Conservation (phyloP, 139 green algal species). For the Auxenochlorella protothecoides region DNA sequence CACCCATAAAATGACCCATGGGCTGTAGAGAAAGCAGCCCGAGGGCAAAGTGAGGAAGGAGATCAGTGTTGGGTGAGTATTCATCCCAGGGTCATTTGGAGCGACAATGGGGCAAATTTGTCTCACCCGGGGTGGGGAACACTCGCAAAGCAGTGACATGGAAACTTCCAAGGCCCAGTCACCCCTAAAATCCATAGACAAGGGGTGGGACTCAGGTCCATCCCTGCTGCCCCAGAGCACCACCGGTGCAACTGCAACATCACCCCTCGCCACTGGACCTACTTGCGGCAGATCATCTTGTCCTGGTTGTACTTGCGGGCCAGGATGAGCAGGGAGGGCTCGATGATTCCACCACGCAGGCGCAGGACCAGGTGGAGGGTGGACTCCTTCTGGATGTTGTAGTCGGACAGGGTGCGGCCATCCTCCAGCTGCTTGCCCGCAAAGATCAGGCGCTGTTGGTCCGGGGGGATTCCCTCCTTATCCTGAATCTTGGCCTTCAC, state of each 20-base stretch:
- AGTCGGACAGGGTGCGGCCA: slow-evolving; percentile 89
- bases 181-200: no score
- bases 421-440: slow-evolving; percentile 98
- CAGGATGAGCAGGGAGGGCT: slow-evolving; percentile 95
- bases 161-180: no score
- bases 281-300: slow-evolving; percentile 99
- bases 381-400: slow-evolving; percentile 97
- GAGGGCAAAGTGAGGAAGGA: slow-evolving; percentile 31
- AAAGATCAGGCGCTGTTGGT: slow-evolving; percentile 97
- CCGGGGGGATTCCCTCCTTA: slow-evolving; percentile 80
- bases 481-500: slow-evolving; percentile 83
- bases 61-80: slow-evolving; percentile 33
- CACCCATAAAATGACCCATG: slow-evolving; percentile 14
- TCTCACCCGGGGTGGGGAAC: slow-evolving; percentile 7
- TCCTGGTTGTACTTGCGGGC: slow-evolving; percentile 98
- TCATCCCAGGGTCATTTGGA: slow-evolving; percentile 21
- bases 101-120: slow-evolving; percentile 19
- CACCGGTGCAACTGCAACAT: background rate
- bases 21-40: background rate
- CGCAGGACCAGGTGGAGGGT: slow-evolving; percentile 98
- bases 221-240: no score
- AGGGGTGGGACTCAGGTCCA: no score
- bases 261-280: slow-evolving; percentile 12
- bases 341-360: slow-evolving; percentile 96
- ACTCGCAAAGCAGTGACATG: no score